These are phyloP conservation scores for Coffea eugenioides DNA, from an alignment of 257 asterid species.

Conservation along the genomic window DNA sequence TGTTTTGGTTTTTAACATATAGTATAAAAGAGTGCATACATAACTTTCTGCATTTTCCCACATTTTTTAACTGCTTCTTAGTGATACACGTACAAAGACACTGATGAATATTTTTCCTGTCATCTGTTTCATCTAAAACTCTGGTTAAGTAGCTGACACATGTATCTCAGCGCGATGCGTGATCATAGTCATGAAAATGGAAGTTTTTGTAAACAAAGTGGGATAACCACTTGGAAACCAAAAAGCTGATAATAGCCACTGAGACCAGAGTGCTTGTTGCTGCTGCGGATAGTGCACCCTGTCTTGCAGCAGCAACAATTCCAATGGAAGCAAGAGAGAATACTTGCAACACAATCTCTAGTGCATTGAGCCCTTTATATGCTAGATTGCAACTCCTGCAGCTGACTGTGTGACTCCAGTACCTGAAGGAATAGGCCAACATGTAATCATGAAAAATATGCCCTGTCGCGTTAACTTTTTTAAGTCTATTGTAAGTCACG, in stretches of 20 bases:
- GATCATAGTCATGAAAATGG: slow-evolving; percentile 79
- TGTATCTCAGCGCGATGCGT: too few species aligned
- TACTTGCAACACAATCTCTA: slow-evolving; percentile 57
- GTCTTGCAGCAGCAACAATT: slow-evolving; percentile 65
- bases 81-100: too few species aligned
- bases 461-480: too few species aligned
- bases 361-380: slow-evolving; percentile 45
- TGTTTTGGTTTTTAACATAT: too few species aligned
- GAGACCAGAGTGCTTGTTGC: slow-evolving; percentile 46
- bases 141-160: too few species aligned
- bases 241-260: slow-evolving; percentile 57
- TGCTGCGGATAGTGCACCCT: slow-evolving; percentile 42
- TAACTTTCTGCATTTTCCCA: too few species aligned
- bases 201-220: slow-evolving; percentile 71
- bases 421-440: slow-evolving; percentile 41
- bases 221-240: slow-evolving; percentile 76
- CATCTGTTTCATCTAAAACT: too few species aligned
- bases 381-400: slow-evolving; percentile 77
- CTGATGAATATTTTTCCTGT: too few species aligned
- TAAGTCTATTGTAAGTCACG: too few species aligned
- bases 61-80: too few species aligned
- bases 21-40: too few species aligned
- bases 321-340: slow-evolving; percentile 47
- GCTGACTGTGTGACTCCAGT: slow-evolving; percentile 69
- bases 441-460: neutral